Percentiles rank a stretch among this genome's conserved stretches.
These are phyloP conservation scores for Cyclotella sp. DNA, from an alignment of 108 stramenopile genomes.

Conservation along the genomic window DNA sequence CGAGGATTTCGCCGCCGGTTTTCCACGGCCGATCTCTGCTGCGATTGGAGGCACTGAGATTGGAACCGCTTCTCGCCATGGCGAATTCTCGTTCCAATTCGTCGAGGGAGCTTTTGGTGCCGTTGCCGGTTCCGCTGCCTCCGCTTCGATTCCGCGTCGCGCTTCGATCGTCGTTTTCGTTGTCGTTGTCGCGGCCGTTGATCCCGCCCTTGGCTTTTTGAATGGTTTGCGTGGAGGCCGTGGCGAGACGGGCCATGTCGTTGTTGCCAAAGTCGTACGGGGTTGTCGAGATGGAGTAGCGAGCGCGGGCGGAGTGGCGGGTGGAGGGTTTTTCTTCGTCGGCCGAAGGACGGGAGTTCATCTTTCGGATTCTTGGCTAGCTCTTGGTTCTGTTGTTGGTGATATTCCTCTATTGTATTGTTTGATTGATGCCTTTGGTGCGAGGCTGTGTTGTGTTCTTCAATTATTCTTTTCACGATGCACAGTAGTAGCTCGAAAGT, in stretches of 20 bases:
- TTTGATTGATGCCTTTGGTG: not conserved
- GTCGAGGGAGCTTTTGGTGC: slow-evolving; percentile 12
- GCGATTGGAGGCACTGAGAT: no score
- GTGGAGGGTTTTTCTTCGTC: slow-evolving; percentile 10
- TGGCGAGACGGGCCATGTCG: not conserved
- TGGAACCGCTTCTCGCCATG: slow-evolving; percentile 14
- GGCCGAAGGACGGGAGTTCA: slow-evolving; percentile 16
- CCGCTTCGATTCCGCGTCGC: slow-evolving; percentile 1
- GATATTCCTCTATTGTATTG: not conserved
- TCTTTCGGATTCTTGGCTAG: not conserved
- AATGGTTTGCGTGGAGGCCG: not conserved
- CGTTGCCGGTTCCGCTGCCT: not conserved
- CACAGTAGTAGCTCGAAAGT: no score
- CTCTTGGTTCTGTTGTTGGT: not conserved
- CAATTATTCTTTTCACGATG: no score
- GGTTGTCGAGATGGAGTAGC: slow-evolving; percentile 12
- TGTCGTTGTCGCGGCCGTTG: slow-evolving; percentile 31
- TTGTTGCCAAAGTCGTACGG: slow-evolving; percentile 14
- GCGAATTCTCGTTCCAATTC: slow-evolving; percentile 24
- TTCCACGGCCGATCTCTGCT: slow-evolving; percentile 11
- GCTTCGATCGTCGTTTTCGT: not conserved
- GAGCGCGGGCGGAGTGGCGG: slow-evolving; percentile 16
- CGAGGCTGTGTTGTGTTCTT: no score
- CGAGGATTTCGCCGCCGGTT: not conserved
- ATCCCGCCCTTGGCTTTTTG: slow-evolving; percentile 36